Evolutionary conservation across 164 flowering plant species (phyloP).

Genomic region (Aristolochia californica): DNA sequence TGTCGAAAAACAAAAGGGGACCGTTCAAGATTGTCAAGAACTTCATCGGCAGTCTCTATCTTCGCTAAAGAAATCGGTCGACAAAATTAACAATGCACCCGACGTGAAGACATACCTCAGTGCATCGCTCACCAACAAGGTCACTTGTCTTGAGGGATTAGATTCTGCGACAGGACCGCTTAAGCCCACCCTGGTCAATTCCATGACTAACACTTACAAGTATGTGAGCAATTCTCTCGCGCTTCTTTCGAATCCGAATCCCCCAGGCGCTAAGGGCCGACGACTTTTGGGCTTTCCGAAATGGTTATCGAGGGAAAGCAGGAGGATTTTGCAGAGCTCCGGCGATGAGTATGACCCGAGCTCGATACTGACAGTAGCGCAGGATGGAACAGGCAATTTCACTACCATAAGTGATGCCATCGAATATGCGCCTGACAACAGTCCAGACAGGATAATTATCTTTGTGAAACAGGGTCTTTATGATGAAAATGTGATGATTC

Average conservation of each 20-base stretch:
- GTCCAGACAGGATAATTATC: constrained; percentile 38
- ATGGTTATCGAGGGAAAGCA: constrained; percentile 36
- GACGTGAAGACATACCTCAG: constrained; percentile 64
- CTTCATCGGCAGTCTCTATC: constrained; percentile 66
- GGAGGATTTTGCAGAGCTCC: constrained; percentile 30
- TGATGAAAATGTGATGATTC: constrained; percentile 63
- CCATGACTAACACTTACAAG: constrained; percentile 33
- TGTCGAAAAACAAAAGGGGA: constrained; percentile 54
- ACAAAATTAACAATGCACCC: constrained; percentile 28
- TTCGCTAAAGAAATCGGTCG: constrained; percentile 34
- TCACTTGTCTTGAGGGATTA: constrained; percentile 79
- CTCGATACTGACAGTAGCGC: constrained; percentile 46
- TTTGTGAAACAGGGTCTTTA: constrained; percentile 55
- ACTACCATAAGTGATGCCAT: constrained; percentile 58
- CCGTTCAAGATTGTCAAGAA: constrained; percentile 71
- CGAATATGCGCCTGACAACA: constrained; percentile 60
- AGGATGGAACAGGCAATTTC: constrained; percentile 78
- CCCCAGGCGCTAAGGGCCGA: constrained; percentile 13
- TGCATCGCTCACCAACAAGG: constrained; percentile 83
- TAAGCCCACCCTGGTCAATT: constrained; percentile 31
- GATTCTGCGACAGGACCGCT: constrained; percentile 54
- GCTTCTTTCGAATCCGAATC: constrained; percentile 21
- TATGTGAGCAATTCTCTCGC: constrained; percentile 68
- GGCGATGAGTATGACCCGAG: constrained; percentile 34
- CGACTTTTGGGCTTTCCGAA: constrained; percentile 34